A percentile compares a stretch with the other conserved stretches of the same genome.
These are phyloP conservation scores for Lodderomyces metapsilosis DNA, from an alignment of 1,139 yeast genomes.

Conservation along the genomic window DNA sequence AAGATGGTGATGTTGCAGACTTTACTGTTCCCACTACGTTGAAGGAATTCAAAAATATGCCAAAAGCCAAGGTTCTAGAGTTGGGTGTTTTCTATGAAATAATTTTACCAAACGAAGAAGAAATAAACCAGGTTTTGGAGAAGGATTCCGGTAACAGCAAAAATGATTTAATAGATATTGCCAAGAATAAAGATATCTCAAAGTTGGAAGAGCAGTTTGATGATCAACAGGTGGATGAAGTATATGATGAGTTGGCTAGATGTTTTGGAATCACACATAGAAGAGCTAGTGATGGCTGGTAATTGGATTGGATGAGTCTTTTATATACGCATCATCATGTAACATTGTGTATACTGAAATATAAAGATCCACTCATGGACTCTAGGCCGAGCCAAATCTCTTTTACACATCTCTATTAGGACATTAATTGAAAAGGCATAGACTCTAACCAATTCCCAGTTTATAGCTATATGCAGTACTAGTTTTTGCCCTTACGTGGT, in stretches of 20 bases:
- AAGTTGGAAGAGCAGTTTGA: constrained; percentile 27
- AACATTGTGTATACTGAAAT: no score
- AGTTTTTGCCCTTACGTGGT: neutral
- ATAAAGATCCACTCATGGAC: no score
- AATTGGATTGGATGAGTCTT: constrained; percentile 4
- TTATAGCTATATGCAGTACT: no score
- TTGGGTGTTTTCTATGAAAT: constrained; percentile 72
- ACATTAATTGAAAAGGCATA: no score
- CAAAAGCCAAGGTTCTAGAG: constrained; percentile 44
- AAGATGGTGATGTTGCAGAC: constrained; percentile 71
- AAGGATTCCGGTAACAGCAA: constrained; percentile 10
- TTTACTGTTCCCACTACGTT: constrained; percentile 61
- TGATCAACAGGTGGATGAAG: constrained; percentile 39
- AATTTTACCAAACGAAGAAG: constrained; percentile 51
- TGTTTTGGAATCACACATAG: constrained; percentile 63
- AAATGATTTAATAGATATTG: constrained; percentile 8
- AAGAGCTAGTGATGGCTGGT: constrained; percentile 54
- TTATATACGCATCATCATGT: no score
- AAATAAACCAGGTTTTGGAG: constrained; percentile 31
- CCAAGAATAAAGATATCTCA: constrained; percentile 29
- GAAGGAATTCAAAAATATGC: constrained; percentile 48
- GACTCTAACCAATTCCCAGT: no score
- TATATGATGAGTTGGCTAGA: constrained; percentile 65
- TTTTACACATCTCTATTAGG: no score
- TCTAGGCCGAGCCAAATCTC: no score